These are phyloP conservation scores for Chloranthus sessilifolius DNA, from an alignment of 164 flowering plant genomes.

Conservation along the genomic window DNA sequence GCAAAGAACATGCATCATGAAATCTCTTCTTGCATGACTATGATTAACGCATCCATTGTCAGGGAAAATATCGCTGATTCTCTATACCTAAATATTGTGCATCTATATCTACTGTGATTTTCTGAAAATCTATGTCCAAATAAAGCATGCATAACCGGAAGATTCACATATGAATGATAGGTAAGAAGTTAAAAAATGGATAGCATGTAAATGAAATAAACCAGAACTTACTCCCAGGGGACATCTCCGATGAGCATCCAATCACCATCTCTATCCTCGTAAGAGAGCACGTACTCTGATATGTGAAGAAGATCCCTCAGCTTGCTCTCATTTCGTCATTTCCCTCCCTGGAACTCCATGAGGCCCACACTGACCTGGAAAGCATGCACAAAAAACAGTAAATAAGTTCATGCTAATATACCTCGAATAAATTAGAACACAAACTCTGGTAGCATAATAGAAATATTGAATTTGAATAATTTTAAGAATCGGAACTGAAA, in stretches of 20 bases:
- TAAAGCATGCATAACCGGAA: too few species aligned
- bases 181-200: too few species aligned
- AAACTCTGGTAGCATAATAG: not conserved
- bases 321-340: conserved; percentile 61
- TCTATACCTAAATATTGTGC: too few species aligned
- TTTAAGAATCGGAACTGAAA: conserved; percentile 1
- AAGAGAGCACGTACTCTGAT: conserved; percentile 86
- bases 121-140: too few species aligned
- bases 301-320: conserved; percentile 79
- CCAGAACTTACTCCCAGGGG: conserved; percentile 83
- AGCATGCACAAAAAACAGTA: conserved; percentile 21
- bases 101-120: too few species aligned
- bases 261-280: conserved; percentile 89
- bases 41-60: too few species aligned
- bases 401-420: conserved; percentile 15
- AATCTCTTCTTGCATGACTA: too few species aligned
- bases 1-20: too few species aligned
- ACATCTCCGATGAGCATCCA: conserved; percentile 99
- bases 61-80: too few species aligned
- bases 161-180: too few species aligned
- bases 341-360: conserved; percentile 68
- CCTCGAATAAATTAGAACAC: not conserved
- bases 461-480: not conserved
- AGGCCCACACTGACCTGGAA: conserved; percentile 79
- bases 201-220: too few species aligned